Base-by-base conservation (phyloP, 352 stramenopile genomes). In the Pythium aquatile region DNA sequence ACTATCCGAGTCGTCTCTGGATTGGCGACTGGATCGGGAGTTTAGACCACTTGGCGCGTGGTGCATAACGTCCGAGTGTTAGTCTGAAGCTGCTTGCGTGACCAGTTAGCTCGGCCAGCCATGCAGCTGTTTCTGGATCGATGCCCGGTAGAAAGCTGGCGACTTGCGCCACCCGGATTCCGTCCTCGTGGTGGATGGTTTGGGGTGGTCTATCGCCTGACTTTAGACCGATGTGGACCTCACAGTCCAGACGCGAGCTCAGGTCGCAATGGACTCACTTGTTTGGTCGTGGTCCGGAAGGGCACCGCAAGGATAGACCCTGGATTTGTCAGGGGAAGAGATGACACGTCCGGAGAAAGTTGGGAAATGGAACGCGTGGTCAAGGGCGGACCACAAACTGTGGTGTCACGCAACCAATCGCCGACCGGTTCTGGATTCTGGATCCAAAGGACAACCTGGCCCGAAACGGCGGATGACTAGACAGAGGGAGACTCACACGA, bases 61-160 rank as follows among this genome's bases (percentile, higher is more conserved):
- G 28, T 9, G 33, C 63, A 64, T 69, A 55, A 54, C 33, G 42
- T 29, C 40, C n/a, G 42, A n/a, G 32, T 51, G n/a, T n/a, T 3
- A 51, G n/a, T 29, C 44, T 29, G 44, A n/a, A 51, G 29, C 44
- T 16, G 44, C 20, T 51, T n/a, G n/a, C 44, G n/a, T 51, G 44
- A 29, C 44, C 44, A 51, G 37, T 65, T 55, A 58, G 63, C 61
- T 61, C 56, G 26, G 29, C 10, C 14, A 56, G 56, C 63, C 56
- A 69, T 58, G 63, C 63, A 69, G 63, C 63, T 69, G 63, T 69
- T 69, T 65, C 46, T 52, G 37, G 20, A 7, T 48, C 53, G 30
- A 17, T 55, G 40, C 40, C 29, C 39, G 20, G 63, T 68, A 69
- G 63, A 69, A 59, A 69, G 63, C 63, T 55, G 63, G 63, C 30